Conservation (phyloP, 257 asterid genomes). For the Primulina eburnea region DNA sequence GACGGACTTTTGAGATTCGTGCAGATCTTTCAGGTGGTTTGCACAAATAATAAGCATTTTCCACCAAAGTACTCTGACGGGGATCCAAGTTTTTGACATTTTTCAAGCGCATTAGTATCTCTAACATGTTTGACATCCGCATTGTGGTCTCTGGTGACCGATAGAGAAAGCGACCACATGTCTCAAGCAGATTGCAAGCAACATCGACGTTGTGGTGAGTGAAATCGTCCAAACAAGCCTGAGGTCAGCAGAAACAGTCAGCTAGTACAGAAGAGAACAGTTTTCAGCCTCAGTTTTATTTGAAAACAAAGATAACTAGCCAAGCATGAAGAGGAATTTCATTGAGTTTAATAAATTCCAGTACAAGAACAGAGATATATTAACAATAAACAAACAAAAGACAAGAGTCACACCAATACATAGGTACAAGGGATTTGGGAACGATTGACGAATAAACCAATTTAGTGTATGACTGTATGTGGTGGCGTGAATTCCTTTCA, state of each 20-base stretch:
- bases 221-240: constrained; percentile 98
- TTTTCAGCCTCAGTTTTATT: constrained; percentile 16
- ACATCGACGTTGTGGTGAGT: constrained; percentile 94
- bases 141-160: constrained; percentile 91
- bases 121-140: constrained; percentile 98
- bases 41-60: constrained; percentile 96
- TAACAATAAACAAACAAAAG: constrained; percentile 8
- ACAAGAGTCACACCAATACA: not conserved
- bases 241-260: constrained; percentile 31
- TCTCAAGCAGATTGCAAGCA: constrained; percentile 99
- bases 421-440: too few relatives aligned
- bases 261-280: constrained; percentile 15
- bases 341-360: constrained; percentile 4
- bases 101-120: constrained; percentile 95
- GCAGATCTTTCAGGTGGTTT: constrained; percentile 99
- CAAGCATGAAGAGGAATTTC: not conserved
- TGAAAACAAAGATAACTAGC: constrained; percentile 19
- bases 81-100: constrained; percentile 98
- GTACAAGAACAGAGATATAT: not conserved
- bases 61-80: constrained; percentile 92
- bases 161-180: constrained; percentile 96
- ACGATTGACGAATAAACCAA: too few relatives aligned
- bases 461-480: not conserved
- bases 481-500: not conserved
- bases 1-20: constrained; percentile 91